Percentiles rank a stretch among this genome's conserved stretches.
Evolutionary conservation across 306 rosid species (phyloP).

Genomic region (Coriaria nepalensis): DNA sequence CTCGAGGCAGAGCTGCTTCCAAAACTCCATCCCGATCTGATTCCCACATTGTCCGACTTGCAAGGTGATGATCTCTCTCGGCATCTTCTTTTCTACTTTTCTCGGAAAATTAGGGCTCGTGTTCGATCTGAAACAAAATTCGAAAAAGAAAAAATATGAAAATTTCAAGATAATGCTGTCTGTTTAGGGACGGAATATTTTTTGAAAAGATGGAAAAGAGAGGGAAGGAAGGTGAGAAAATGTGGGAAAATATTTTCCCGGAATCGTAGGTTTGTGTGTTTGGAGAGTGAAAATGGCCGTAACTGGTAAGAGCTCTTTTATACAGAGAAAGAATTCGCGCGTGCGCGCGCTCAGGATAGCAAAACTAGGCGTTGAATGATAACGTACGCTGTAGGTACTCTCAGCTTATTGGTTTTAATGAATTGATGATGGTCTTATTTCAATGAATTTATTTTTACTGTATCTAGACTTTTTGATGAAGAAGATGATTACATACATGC

Average conservation of each 20-base stretch:
- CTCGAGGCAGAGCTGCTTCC: constrained; percentile 98
- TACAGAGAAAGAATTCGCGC: too few relatives aligned
- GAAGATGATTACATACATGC: too few relatives aligned
- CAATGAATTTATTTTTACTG: too few relatives aligned
- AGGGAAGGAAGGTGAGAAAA: constrained; percentile 4
- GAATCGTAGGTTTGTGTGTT: background rate
- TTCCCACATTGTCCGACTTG: constrained; percentile 99
- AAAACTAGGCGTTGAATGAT: too few relatives aligned
- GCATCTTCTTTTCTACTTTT: constrained; percentile 39
- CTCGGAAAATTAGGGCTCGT: constrained; percentile 41
- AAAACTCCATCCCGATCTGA: constrained; percentile 99
- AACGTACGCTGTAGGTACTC: too few relatives aligned
- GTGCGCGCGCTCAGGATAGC: too few relatives aligned
- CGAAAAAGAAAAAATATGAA: background rate
- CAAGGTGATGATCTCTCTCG: constrained; percentile 83
- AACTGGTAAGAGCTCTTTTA: too few relatives aligned
- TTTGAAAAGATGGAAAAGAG: constrained; percentile 13
- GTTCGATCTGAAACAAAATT: background rate
- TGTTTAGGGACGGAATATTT: constrained; percentile 16
- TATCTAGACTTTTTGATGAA: too few relatives aligned
- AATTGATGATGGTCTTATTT: too few relatives aligned
- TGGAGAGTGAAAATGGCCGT: background rate
- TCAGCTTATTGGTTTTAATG: too few relatives aligned
- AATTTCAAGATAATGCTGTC: background rate
- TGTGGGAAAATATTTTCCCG: constrained; percentile 3